phyloP scores from a whole-genome alignment of 1,284 basidiomycete species.

The Rhodotorula sp. region DNA sequence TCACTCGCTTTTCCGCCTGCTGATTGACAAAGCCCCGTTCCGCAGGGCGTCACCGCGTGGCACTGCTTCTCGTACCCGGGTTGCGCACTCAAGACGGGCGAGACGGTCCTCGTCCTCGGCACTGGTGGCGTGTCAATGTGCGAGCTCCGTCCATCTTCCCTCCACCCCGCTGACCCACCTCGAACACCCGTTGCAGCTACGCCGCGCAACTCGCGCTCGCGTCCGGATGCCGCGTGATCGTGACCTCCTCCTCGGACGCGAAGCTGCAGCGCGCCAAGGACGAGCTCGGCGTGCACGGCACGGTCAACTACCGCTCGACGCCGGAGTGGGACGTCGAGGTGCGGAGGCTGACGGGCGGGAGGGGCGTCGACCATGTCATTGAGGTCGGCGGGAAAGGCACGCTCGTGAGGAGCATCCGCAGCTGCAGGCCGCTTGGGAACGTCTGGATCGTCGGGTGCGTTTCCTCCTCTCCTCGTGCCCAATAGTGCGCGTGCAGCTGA shows the following conservation, averaged over 20 bases:
- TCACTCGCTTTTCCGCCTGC: too few species aligned
- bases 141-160: neutral
- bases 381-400: conserved; percentile 48
- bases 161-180: neutral
- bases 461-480: conserved; percentile 21
- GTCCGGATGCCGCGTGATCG: conserved; percentile 62
- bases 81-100: conserved; percentile 49
- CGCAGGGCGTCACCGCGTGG: conserved; percentile 50
- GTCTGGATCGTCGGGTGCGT: conserved; percentile 48
- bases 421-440: conserved; percentile 46
- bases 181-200: conserved; percentile 48
- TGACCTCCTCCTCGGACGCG: conserved; percentile 63
- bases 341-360: conserved; percentile 57
- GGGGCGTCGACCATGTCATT: conserved; percentile 59
- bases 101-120: conserved; percentile 54
- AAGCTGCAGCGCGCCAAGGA: conserved; percentile 59
- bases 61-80: conserved; percentile 52
- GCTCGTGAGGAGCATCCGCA: conserved; percentile 45
- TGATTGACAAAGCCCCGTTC: neutral
- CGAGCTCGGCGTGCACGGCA: conserved; percentile 55
- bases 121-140: conserved; percentile 53
- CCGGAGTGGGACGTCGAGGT: conserved; percentile 63
- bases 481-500: neutral
- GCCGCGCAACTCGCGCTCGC: conserved; percentile 61
- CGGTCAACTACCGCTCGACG: conserved; percentile 62